phyloP scores from a whole-genome alignment of 306 rosid species.

The Crotalaria pallida region DNA sequence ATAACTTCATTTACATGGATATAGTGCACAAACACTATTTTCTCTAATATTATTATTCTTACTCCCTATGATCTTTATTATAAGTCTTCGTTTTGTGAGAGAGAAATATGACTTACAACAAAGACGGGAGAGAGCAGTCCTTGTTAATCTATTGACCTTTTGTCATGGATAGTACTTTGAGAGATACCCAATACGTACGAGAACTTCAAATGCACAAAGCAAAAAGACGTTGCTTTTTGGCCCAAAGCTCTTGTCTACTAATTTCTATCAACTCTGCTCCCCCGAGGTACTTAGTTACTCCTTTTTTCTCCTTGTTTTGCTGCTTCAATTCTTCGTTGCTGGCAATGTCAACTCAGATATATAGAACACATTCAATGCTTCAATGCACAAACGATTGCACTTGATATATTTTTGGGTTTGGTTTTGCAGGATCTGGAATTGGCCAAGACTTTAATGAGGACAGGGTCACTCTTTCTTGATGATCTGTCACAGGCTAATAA shows the following conservation, averaged over 20 bases:
- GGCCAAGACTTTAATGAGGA: constrained; percentile 29
- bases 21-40: no score
- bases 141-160: not conserved
- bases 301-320: no score
- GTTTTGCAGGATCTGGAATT: constrained; percentile 50
- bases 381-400: no score
- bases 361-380: no score
- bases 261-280: constrained; percentile 47
- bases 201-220: no score
- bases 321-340: not conserved
- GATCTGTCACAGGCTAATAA: constrained; percentile 30
- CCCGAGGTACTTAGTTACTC: constrained; percentile 44
- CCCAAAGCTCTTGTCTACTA: constrained; percentile 17
- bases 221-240: constrained; percentile 35
- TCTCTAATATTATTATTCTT: no score
- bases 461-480: constrained; percentile 34
- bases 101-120: no score
- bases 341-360: not conserved
- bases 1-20: no score
- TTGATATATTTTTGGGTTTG: not conserved
- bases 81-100: no score
- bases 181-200: not conserved
- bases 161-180: constrained; percentile 15
- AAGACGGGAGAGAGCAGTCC: no score
- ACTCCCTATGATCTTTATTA: no score